Base-by-base conservation (phyloP, 768 basidiomycete genomes). In the Nidularia sp. region DNA sequence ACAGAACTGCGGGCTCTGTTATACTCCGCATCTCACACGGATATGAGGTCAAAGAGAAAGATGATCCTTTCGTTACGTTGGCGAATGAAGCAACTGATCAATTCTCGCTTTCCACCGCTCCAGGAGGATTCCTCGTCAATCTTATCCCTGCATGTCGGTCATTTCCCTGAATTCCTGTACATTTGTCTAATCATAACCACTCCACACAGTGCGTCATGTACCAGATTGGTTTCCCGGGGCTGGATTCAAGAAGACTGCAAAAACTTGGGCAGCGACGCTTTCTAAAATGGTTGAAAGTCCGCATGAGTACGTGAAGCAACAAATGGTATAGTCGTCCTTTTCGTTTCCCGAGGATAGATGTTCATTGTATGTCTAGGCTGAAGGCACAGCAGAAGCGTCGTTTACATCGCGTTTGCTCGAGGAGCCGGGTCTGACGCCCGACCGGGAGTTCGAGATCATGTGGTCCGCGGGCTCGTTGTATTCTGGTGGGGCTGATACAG, bases 191-290 rank as follows among this genome's bases (percentile, higher is more conserved):
- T 22, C 45, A 32, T 29, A 46, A 41, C 29, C 15, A 31, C 34
- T 34, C 32, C 18, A 34, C 29, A 3, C 45, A 83, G 80, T 81
- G 49, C 67, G 68, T 35, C 61, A 77, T 49, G 48, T 80, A 41
- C 79, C 80, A 13, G 64, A 69, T n/a, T 84, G 83, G 83, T 73
- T 83, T 55, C 83, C 83, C 3, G 83, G 83, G 4, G 77, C 78
- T 7, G 66, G 66, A 0, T 84, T 84, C 69, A 74, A 83, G 59
- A 55, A 59, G 45, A 74, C 65, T 22, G 82, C 80, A 0, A 69
- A 62, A 41, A 64, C 68, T 51, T 81, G 79, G 76, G 69, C 70
- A 5, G 57, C 56, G 22, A 72, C 72, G 2, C 63, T 78, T 6
- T 53, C 66, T n/a, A 65, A 67, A 22, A 74, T 80, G 76, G 72